Percentiles rank a stretch among this genome's conserved stretches.
phyloP scores from a whole-genome alignment of 495 filamentous ascomycete species.

The Echria macrotheca region DNA sequence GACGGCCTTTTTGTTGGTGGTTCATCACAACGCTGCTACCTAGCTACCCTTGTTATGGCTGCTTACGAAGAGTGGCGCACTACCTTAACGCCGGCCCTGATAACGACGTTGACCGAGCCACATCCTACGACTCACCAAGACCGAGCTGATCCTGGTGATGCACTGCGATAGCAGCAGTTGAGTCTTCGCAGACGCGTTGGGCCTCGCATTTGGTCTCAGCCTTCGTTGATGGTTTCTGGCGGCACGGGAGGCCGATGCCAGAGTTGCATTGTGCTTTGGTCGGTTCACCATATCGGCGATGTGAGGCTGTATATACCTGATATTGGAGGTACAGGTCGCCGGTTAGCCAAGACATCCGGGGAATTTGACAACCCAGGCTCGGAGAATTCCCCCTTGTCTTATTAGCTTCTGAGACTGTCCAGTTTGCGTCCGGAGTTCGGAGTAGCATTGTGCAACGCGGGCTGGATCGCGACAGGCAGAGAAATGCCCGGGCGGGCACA shows the following conservation, averaged over 20 bases:
- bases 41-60: background rate
- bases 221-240: no score
- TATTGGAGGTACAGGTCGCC: background rate
- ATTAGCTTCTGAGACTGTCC: no score
- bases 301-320: no score
- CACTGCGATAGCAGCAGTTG: background rate
- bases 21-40: background rate
- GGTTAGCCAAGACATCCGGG: background rate
- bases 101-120: slow-evolving; percentile 1
- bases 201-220: no score
- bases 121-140: background rate
- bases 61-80: background rate
- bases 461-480: slow-evolving; percentile 2
- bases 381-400: background rate
- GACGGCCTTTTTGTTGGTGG: no score
- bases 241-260: no score
- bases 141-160: background rate
- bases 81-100: no score
- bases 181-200: slow-evolving; percentile 1
- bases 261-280: no score
- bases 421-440: slow-evolving; percentile 4
- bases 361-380: background rate
- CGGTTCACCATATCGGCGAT: background rate
- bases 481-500: slow-evolving; percentile 3
- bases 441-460: background rate